Evolutionary conservation across 1,139 yeast genomes (phyloP).

Genomic region (Magnusiomyces magnusii): DNA sequence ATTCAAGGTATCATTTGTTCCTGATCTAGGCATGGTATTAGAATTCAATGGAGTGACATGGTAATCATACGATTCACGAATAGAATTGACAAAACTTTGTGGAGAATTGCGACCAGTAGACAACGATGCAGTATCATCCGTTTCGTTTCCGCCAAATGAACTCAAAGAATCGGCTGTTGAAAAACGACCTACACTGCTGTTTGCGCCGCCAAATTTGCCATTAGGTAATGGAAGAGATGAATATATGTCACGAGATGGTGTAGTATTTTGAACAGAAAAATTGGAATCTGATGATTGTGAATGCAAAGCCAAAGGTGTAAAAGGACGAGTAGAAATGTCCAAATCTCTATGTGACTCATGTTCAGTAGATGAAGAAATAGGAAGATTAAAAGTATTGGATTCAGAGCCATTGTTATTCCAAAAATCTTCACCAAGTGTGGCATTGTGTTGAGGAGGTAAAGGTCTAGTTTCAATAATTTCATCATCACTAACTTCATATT

Average conservation of each 20-base stretch:
- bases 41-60: too few relatives aligned
- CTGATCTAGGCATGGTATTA: background rate
- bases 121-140: constrained; percentile 12
- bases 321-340: background rate
- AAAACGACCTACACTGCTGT: background rate
- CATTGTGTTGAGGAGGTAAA: background rate
- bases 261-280: background rate
- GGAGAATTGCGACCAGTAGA: constrained; percentile 12
- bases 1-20: background rate
- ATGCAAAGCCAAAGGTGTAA: background rate
- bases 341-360: background rate
- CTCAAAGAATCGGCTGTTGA: constrained; percentile 2
- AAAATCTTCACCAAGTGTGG: background rate
- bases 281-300: background rate
- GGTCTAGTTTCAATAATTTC: background rate
- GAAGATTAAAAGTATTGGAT: background rate
- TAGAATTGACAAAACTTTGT: constrained; percentile 8
- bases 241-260: background rate
- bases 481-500: background rate
- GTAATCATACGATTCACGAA: constrained; percentile 8
- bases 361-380: background rate
- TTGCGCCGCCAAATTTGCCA: background rate
- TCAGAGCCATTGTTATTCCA: background rate
- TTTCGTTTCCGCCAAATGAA: constrained; percentile 6
- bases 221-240: constrained; percentile 2